Evolutionary conservation across 371 early-diverging fungal species (phyloP).

Genomic region (Gilbertella persicaria): DNA sequence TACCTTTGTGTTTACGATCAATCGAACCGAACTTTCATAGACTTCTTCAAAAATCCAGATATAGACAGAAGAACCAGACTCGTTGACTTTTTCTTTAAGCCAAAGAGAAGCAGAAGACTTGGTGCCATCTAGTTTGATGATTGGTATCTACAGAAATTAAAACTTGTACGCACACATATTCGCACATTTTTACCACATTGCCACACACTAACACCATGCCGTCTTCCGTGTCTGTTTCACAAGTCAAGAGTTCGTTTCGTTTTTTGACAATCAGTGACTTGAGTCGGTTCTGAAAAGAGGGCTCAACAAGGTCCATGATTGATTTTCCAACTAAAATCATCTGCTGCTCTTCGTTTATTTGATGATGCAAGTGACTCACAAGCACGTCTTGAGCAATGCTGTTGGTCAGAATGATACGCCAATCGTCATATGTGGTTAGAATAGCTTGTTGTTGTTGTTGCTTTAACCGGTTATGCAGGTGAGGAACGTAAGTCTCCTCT

Average conservation of each 20-base stretch:
- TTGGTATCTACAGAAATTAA: slow-evolving; percentile 51
- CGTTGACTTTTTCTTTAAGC: slow-evolving; percentile 64
- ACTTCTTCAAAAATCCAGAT: slow-evolving; percentile 79
- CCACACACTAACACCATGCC: slow-evolving; percentile 63
- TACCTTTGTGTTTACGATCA: slow-evolving; percentile 36
- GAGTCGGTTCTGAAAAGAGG: slow-evolving; percentile 55
- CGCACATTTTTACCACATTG: slow-evolving; percentile 56
- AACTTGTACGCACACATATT: slow-evolving; percentile 1
- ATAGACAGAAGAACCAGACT: slow-evolving; percentile 53
- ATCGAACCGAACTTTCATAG: slow-evolving; percentile 52
- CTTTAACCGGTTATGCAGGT: slow-evolving; percentile 34
- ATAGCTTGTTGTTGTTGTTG: slow-evolving; percentile 68
- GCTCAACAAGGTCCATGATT: slow-evolving; percentile 58
- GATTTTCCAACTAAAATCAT: slow-evolving; percentile 45
- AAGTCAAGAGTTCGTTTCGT: slow-evolving; percentile 24
- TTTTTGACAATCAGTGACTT: slow-evolving; percentile 44
- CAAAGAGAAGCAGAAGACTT: slow-evolving; percentile 68
- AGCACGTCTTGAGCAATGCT: slow-evolving; percentile 56
- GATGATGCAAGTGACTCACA: slow-evolving; percentile 14
- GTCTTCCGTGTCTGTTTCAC: slow-evolving; percentile 26
- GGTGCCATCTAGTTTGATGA: slow-evolving; percentile 60
- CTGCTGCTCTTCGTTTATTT: slow-evolving; percentile 9
- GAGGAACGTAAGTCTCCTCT: slow-evolving; percentile 29
- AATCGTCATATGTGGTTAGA: slow-evolving; percentile 61
- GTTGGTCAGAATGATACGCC: slow-evolving; percentile 62